Percentiles rank a stretch among this genome's conserved stretches.
Conservation (phyloP, 140 eudicot genomes). For the Cichorium intybus region DNA sequence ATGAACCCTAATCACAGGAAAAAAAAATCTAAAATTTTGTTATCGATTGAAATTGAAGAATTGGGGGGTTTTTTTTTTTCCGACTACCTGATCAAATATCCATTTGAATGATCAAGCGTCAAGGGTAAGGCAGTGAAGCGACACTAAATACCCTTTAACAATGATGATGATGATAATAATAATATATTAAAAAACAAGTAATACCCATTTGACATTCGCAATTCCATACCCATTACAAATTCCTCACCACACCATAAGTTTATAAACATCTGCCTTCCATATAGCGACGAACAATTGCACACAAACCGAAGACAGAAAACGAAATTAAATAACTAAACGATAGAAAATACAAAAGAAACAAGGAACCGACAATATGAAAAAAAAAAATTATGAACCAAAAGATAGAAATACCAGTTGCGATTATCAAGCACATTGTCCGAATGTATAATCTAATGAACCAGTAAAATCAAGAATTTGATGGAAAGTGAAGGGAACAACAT, state of each 20-base stretch:
- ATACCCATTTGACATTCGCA: background rate
- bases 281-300: slow-evolving; percentile 6
- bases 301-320: background rate
- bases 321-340: background rate
- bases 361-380: slow-evolving; percentile 3
- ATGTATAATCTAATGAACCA: slow-evolving; percentile 6
- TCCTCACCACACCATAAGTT: background rate
- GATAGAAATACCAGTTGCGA: slow-evolving; percentile 22
- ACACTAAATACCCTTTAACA: slow-evolving; percentile 4
- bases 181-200: background rate
- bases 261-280: background rate
- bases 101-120: slow-evolving; percentile 10
- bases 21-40: background rate
- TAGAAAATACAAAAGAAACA: background rate
- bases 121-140: slow-evolving; percentile 3
- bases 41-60: slow-evolving; percentile 2
- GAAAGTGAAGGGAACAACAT: slow-evolving; percentile 10
- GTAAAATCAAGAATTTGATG: background rate
- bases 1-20: background rate
- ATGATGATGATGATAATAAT: background rate
- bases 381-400: slow-evolving; percentile 2
- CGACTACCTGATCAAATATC: background rate
- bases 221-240: slow-evolving; percentile 13
- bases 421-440: slow-evolving; percentile 18
- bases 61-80: background rate